Base-by-base conservation (phyloP, 176 grass and related monocot genomes). In the Oropetium thomaeum region DNA sequence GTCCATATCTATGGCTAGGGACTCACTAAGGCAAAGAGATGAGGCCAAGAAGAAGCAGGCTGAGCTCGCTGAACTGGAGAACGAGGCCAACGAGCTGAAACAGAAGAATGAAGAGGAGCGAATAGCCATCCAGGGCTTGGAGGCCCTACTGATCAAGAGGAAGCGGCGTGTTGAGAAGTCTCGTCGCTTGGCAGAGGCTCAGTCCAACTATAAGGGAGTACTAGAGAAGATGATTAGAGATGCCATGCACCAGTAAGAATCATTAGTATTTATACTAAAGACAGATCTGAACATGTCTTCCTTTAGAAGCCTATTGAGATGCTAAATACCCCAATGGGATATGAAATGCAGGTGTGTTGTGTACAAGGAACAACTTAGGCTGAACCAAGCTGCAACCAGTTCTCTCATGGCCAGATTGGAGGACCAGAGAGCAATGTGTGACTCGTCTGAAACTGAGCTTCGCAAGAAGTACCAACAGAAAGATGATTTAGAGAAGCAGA, bases 151-250 rank as follows among this genome's bases (percentile, higher is more conserved):
- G 4, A 82, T 95, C 58, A 92, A 90, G 83, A 84, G 81, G 66
- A 66, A 70, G 27, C 79, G 81, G 28, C 74, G 91, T 61, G 91
- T 89, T 9, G 96, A 95, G 64, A 99, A 95, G 70, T 84, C 81
- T 0, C 87, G 84, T 5, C 87, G 89, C 58, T 77, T 99, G 78
- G 87, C 96, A 11, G 96, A 99, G 35, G 86, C 91, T 43, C 96
- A 95, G 65, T 90, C 91, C 23, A 89, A 90, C 48, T 95, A 99
- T 82, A 99, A 99, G 84, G 72, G 75, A 0, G 87, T 90, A 26
- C 76, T 99, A n/a, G 96, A 99, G 84, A 99, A 99, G 84, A 99
- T 99, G 96, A 95, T 99, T 73, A 86, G 96, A 65, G 96, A 99
- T 53, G 87, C 96, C 44, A 99, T 99, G 96, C 91, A 99, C 72